Percentiles rank a stretch among this genome's conserved stretches.
Evolutionary conservation across 2,329 filamentous ascomycete genomes (phyloP).

Genomic region (Leptographium procerum): DNA sequence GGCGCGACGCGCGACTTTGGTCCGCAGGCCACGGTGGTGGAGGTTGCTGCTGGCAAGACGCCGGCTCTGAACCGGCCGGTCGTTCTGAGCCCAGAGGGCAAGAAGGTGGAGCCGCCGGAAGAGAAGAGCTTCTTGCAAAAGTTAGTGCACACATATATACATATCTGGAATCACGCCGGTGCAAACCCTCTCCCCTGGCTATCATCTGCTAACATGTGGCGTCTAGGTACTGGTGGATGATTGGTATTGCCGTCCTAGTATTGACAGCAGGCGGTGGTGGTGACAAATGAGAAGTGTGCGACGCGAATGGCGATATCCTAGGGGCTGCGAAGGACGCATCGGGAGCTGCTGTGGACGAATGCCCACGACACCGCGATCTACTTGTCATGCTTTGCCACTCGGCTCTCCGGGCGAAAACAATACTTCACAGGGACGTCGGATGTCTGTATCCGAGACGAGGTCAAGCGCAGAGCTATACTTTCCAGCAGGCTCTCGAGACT

Average conservation of each 20-base stretch:
- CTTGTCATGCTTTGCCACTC: too few relatives aligned
- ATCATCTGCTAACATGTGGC: background rate
- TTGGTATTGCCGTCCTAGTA: conserved; percentile 42
- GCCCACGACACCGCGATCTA: too few relatives aligned
- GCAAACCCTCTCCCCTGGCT: background rate
- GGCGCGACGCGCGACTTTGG: conserved; percentile 55
- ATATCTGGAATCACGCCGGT: background rate
- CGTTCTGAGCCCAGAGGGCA: conserved; percentile 48
- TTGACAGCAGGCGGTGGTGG: background rate
- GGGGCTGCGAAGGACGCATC: background rate
- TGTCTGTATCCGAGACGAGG: too few relatives aligned
- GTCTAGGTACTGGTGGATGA: conserved; percentile 55
- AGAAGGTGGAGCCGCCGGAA: conserved; percentile 36
- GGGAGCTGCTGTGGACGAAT: background rate
- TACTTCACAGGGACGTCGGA: too few relatives aligned
- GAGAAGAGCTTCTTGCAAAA: conserved; percentile 59
- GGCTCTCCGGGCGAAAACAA: too few relatives aligned
- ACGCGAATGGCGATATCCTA: background rate
- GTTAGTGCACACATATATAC: conserved; percentile 28
- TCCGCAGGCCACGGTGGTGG: conserved; percentile 42
- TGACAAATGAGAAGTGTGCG: background rate
- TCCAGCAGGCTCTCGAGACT: too few relatives aligned
- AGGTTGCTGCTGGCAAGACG: conserved; percentile 36
- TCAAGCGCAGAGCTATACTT: too few relatives aligned
- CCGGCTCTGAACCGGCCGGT: conserved; percentile 54